Base-by-base conservation (phyloP, 2,329 filamentous ascomycete species). In the Fragosphaeria purpurea region DNA sequence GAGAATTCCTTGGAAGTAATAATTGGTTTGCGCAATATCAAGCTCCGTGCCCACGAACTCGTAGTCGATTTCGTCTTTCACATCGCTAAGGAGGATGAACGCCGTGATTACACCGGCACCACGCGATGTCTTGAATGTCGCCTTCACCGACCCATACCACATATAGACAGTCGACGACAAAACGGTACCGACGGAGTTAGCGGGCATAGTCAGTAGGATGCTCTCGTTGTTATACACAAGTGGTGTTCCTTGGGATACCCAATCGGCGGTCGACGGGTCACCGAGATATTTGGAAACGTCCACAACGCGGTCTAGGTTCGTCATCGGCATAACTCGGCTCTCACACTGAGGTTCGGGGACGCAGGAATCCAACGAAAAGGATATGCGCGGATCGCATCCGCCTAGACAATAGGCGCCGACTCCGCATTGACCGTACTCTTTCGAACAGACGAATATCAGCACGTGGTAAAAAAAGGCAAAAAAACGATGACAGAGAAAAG, bases 21-120 rank as follows among this genome's bases (percentile, higher is more conserved):
- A 98, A 73, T 98, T 98, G 64, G 89, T 93, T 73, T 98, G 90
- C 13, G 85, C 87, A 55, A 76, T 79, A 44, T 73, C 63, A 55
- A 95, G 73, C 62, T 96, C 87, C 43, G 78, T 78, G 57, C 93
- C 93, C 50, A 98, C 79, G 65, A 86, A 97, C 67, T 98, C 93
- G 65, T 88, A 97, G 71, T 98, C 93, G 61, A 98, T 95, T 69
- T 98, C 93, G 63, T 98, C 93, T 76, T 96, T 95, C 62, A 94
- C 86, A 62, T 97, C 91, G 38, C 86, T 90, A 67, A 96, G 81
- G 63, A 97, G 74, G 65, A 98, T 98, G 65, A 98, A 98, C 34
- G 89, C 91, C 2, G 89, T 94, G n/a, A 98, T 86, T 30, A 98
- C 93, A 75, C 93, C 93, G 44, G 75, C 71, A 52, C 89, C 90